These are phyloP conservation scores for Pythium graminicola DNA, from an alignment of 352 stramenopile species.

Conservation along the genomic window DNA sequence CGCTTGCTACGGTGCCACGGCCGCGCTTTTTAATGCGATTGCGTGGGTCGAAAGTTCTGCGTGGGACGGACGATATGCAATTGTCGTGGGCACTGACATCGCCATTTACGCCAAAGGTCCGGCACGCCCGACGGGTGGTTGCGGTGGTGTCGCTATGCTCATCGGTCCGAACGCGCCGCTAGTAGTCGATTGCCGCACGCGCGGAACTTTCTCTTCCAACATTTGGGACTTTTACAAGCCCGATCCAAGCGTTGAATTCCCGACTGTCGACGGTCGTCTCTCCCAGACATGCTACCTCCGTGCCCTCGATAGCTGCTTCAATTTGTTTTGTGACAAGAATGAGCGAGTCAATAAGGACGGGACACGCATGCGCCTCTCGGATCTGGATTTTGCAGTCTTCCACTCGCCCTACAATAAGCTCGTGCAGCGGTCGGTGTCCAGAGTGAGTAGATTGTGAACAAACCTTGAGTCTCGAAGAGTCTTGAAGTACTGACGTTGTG, in stretches of 20 bases:
- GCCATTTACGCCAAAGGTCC: constrained; percentile 92
- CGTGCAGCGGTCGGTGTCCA: constrained; percentile 94
- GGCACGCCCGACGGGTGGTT: constrained; percentile 88
- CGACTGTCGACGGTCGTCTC: constrained; percentile 91
- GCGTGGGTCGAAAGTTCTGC: constrained; percentile 93
- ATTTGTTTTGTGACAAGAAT: constrained; percentile 85
- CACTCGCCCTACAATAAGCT: constrained; percentile 99
- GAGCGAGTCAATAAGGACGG: constrained; percentile 19
- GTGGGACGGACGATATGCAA: constrained; percentile 91
- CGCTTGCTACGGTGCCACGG: constrained; percentile 97
- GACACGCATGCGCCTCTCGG: constrained; percentile 43
- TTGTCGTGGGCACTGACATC: constrained; percentile 96
- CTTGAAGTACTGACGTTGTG: neutral
- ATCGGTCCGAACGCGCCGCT: constrained; percentile 94
- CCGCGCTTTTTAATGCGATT: constrained; percentile 95
- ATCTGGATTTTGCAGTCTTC: constrained; percentile 93
- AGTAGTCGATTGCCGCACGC: constrained; percentile 80
- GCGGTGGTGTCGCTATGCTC: constrained; percentile 93
- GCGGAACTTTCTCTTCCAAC: constrained; percentile 89
- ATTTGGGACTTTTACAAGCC: constrained; percentile 99
- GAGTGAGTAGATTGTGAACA: constrained; percentile 43
- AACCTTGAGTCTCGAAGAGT: neutral
- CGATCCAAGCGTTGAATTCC: constrained; percentile 88
- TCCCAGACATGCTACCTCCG: constrained; percentile 95
- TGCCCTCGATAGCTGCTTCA: constrained; percentile 94